Evolutionary conservation across 192 early-diverging fungal genomes (phyloP).

Genomic region (Funneliformis geosporum): DNA sequence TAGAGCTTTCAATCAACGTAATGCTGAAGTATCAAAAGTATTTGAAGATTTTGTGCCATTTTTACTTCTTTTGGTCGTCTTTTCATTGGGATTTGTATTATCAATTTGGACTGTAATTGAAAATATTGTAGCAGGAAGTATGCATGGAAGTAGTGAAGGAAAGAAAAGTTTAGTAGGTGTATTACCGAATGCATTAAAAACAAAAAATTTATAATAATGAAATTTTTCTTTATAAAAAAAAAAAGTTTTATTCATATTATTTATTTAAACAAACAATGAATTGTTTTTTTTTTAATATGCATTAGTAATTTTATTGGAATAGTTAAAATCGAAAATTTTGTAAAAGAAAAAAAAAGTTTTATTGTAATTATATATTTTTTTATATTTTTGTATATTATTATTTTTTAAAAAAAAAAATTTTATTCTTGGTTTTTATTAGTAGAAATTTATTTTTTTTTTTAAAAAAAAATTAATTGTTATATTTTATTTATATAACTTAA

Average conservation of each 20-base stretch:
- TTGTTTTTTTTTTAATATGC: background rate
- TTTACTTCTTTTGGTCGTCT: conserved; percentile 26
- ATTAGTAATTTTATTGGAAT: no score
- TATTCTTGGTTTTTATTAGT: no score
- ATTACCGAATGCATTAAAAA: conserved; percentile 29
- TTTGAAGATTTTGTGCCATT: conserved; percentile 30
- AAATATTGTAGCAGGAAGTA: background rate
- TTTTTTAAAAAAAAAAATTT: no score
- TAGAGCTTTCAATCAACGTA: conserved; percentile 13
- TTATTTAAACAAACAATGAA: background rate
- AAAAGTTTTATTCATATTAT: background rate
- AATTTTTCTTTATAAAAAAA: background rate
- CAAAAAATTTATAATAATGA: background rate
- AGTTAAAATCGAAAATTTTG: no score
- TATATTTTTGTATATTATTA: no score
- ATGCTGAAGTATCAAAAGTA: conserved; percentile 25
- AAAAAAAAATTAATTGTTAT: no score
- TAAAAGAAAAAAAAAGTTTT: no score
- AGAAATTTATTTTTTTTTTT: no score
- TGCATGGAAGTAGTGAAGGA: conserved; percentile 33
- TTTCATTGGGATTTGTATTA: conserved; percentile 14
- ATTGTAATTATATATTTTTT: no score
- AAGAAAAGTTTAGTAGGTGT: conserved; percentile 29
- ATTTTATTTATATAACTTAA: no score
- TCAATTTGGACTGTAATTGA: conserved; percentile 31